Base-by-base conservation (phyloP, 1,139 yeast species). In the Taphrina confusa region DNA sequence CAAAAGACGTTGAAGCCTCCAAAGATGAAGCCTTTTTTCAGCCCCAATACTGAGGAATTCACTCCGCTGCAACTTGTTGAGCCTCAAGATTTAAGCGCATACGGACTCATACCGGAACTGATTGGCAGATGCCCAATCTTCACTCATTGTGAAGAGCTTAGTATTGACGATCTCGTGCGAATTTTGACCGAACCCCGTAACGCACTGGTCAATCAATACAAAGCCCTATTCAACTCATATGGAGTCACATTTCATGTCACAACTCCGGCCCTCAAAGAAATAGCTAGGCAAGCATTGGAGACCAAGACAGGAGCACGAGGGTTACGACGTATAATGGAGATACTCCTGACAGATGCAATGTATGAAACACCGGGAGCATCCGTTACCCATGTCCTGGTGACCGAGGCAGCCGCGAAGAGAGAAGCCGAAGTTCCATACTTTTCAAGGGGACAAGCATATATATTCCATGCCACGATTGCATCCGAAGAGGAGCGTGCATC, bases 271-370 rank as follows among this genome's bases (percentile, higher is more conserved):
- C 67, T 80, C 12, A 65, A 68, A n/a, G 72, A 69, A 51, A 75
- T 80, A 16, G 80, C 83, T 0, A 71, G 71, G 33, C 66, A 76
- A 25, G 80, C 83, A 0, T 65, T 78, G 45, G 69, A 70, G 36
- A 80, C 77, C 63, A 81, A 81, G 2, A 80, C 82, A 0, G 84
- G 84, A 23, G 84, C 83, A 0, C 73, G 84, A 65, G 83, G 83
- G 0, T 67, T 80, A 40, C 71, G 82, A 63, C 77, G 80, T 1
- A 76, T 80, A 9, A 72, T 80, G 75, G 83, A 80, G 61, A 73
- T 78, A 50, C 63, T 80, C n/a, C 67, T 80, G 22, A 68, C 80
- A 18, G 74, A 76, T 51, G 80, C 80, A 5, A 80, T 80, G 66
- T 80, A 75, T 67, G 83, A 80, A 51, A 77, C 82, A 64, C 84